These are phyloP conservation scores for Cladosporium oxysporum DNA, from an alignment of 2,329 filamentous ascomycete genomes.

Conservation along the genomic window DNA sequence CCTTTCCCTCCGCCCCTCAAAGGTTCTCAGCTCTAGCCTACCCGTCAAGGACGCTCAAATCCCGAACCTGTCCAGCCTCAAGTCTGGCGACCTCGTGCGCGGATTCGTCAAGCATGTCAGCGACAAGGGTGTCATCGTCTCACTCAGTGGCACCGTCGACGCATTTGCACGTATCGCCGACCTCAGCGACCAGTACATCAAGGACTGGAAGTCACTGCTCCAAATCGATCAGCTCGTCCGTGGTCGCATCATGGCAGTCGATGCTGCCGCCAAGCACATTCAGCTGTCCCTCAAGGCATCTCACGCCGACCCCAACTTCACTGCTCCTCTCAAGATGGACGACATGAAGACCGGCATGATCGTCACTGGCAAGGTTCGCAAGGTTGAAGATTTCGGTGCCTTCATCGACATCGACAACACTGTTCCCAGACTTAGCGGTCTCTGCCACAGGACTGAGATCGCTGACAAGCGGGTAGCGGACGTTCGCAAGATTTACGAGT, in stretches of 20 bases:
- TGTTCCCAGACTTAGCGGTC: constrained; percentile 76
- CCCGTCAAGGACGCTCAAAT: constrained; percentile 81
- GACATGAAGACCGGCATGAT: constrained; percentile 78
- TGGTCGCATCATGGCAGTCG: constrained; percentile 76
- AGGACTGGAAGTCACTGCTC: constrained; percentile 92
- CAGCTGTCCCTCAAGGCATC: constrained; percentile 88
- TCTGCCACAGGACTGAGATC: constrained; percentile 92
- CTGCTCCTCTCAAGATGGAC: constrained; percentile 69
- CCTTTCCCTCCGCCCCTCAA: constrained; percentile 82
- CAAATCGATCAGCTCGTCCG: constrained; percentile 87
- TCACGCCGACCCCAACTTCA: constrained; percentile 76
- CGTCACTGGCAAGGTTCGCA: constrained; percentile 86
- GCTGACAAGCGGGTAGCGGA: constrained; percentile 80
- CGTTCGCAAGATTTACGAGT: constrained; percentile 84
- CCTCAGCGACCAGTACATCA: constrained; percentile 85
- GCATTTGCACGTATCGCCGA: constrained; percentile 84
- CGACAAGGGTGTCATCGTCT: constrained; percentile 86
- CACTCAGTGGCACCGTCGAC: constrained; percentile 76
- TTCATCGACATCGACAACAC: constrained; percentile 91
- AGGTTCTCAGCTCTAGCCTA: constrained; percentile 82
- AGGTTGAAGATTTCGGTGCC: constrained; percentile 91
- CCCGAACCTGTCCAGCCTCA: constrained; percentile 67
- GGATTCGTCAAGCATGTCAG: constrained; percentile 91
- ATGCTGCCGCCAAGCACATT: constrained; percentile 68
- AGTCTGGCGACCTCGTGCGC: constrained; percentile 75